Conservation (phyloP, 2,329 filamentous ascomycete species). For the Corniculantispora saksenae region DNA sequence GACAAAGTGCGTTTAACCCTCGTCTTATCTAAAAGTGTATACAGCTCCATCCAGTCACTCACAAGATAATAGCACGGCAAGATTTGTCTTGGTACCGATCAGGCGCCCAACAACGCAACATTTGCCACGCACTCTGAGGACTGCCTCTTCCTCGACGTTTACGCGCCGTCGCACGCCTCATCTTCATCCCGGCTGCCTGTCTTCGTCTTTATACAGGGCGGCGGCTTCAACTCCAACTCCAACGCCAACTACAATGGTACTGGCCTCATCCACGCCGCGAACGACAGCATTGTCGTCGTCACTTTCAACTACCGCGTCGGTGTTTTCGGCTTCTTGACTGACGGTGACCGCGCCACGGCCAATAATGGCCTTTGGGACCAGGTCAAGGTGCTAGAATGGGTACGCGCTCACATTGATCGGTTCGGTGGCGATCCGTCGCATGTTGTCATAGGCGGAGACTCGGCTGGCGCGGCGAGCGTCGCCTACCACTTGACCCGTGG, state of each 20-base stretch:
- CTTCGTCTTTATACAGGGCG: slow-evolving; percentile 45
- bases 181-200: slow-evolving; percentile 36
- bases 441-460: slow-evolving; percentile 61
- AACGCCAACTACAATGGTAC: slow-evolving; percentile 55
- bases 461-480: slow-evolving; percentile 60
- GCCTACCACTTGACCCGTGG: slow-evolving; percentile 51
- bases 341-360: slow-evolving; percentile 48
- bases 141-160: slow-evolving; percentile 51
- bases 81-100: slow-evolving; percentile 42
- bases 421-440: slow-evolving; percentile 61
- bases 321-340: slow-evolving; percentile 59
- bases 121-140: slow-evolving; percentile 37
- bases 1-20: slow-evolving; percentile 31
- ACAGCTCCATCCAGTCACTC: slow-evolving; percentile 41
- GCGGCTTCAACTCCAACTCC: slow-evolving; percentile 46
- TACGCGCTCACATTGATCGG: slow-evolving; percentile 57
- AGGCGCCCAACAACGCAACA: slow-evolving; percentile 25
- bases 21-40: not conserved
- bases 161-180: slow-evolving; percentile 39
- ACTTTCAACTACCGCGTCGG: slow-evolving; percentile 66
- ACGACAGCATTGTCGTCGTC: slow-evolving; percentile 52
- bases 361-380: slow-evolving; percentile 68
- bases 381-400: slow-evolving; percentile 60
- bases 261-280: slow-evolving; percentile 45
- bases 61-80: not conserved